Percentiles rank a stretch among this genome's conserved stretches.
Conservation (phyloP, 2,329 filamentous ascomycete species). For the Neopestalotiopsis rosae region DNA sequence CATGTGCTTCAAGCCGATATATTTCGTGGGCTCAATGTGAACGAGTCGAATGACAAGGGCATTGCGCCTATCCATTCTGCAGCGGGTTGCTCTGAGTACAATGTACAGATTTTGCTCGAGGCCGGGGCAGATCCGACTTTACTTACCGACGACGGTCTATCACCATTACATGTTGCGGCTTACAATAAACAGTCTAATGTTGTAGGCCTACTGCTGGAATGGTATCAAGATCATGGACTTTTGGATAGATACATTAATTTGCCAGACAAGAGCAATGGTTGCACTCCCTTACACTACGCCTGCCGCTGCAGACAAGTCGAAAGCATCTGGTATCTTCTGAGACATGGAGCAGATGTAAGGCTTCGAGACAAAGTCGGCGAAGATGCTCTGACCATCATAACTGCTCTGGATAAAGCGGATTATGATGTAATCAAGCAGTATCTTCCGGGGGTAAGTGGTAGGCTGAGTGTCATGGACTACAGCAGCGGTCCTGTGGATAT, state of each 20-base stretch:
- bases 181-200: too few species aligned
- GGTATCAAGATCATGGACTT: too few species aligned
- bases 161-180: not conserved
- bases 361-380: too few species aligned
- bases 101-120: not conserved
- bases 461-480: too few species aligned
- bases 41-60: not conserved
- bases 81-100: not conserved
- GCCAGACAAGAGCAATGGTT: not conserved
- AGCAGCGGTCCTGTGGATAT: too few species aligned
- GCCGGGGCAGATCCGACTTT: constrained; percentile 8
- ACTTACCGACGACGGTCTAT: not conserved
- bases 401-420: too few species aligned
- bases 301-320: not conserved
- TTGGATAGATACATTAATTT: too few species aligned
- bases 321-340: constrained; percentile 3
- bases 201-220: too few species aligned
- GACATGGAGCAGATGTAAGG: not conserved
- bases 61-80: not conserved
- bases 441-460: too few species aligned
- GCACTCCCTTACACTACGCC: constrained; percentile 4
- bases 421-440: too few species aligned
- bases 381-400: too few species aligned
- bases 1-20: too few species aligned
- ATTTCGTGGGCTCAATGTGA: not conserved